These are phyloP conservation scores for Hypoxylon fuscum DNA, from an alignment of 495 filamentous ascomycete genomes.

Conservation along the genomic window DNA sequence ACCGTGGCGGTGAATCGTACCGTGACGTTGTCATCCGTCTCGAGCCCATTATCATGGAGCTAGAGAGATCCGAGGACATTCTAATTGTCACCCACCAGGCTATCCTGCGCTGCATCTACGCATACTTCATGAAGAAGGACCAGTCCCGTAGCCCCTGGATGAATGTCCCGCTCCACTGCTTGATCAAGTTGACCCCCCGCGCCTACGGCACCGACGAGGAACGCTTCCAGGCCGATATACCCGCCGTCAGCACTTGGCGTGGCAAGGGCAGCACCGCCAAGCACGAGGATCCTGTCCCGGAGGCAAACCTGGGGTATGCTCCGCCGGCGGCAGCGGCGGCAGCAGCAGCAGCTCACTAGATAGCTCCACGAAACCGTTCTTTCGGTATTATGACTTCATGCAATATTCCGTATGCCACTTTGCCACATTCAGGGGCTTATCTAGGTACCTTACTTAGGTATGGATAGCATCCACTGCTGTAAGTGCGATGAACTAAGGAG, in stretches of 20 bases:
- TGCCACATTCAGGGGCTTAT: not conserved
- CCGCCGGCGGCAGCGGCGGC: no score
- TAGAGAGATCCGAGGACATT: slow-evolving; percentile 94
- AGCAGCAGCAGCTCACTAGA: slow-evolving; percentile 22
- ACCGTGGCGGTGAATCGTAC: slow-evolving; percentile 95
- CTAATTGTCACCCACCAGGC: slow-evolving; percentile 98
- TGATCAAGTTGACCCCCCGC: slow-evolving; percentile 94
- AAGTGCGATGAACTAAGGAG: slow-evolving; percentile 1
- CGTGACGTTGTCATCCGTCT: slow-evolving; percentile 97
- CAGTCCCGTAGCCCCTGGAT: slow-evolving; percentile 98
- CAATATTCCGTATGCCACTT: not conserved
- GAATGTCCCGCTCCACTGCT: slow-evolving; percentile 85
- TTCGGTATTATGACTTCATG: slow-evolving; percentile 11
- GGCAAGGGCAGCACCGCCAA: slow-evolving; percentile 91
- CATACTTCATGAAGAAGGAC: slow-evolving; percentile 96
- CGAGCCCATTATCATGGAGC: slow-evolving; percentile 99
- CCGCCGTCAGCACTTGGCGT: slow-evolving; percentile 93
- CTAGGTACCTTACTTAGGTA: no score
- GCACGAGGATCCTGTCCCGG: slow-evolving; percentile 60
- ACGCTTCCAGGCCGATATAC: slow-evolving; percentile 86
- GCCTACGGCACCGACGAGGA: slow-evolving; percentile 94
- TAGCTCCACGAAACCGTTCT: not conserved
- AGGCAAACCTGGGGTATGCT: slow-evolving; percentile 36
- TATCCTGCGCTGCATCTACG: slow-evolving; percentile 94
- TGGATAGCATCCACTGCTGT: not conserved